A percentile compares a stretch with the other conserved stretches of the same genome.
These are phyloP conservation scores for Cladosporium colombiae DNA, from an alignment of 2,329 filamentous ascomycete genomes.

Conservation along the genomic window DNA sequence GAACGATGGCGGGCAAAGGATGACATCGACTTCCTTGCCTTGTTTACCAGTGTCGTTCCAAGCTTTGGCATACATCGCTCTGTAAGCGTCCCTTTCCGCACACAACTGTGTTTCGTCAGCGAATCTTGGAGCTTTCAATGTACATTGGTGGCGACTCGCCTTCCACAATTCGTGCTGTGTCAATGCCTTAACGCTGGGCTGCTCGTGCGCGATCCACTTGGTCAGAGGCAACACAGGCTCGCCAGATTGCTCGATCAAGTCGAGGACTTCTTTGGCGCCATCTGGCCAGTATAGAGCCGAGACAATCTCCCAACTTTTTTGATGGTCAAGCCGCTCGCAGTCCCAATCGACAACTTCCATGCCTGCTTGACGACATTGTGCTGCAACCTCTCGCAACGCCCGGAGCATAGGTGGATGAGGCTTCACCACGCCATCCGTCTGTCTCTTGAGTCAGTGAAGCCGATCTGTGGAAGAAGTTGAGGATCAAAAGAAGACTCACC, in stretches of 20 bases:
- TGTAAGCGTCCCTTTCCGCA: constrained; percentile 4
- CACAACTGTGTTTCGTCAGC: constrained; percentile 6
- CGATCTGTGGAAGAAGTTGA: neutral
- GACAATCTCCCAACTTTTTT: constrained; percentile 51
- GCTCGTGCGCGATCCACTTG: constrained; percentile 59
- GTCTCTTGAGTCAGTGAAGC: neutral
- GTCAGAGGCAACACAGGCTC: constrained; percentile 62
- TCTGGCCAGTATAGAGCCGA: constrained; percentile 60
- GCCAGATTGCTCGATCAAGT: constrained; percentile 53
- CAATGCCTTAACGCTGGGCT: constrained; percentile 51
- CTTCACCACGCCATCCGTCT: constrained; percentile 61
- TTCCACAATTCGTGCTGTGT: constrained; percentile 45
- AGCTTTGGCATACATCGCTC: constrained; percentile 14
- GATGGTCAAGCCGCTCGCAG: constrained; percentile 48
- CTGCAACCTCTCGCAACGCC: constrained; percentile 45
- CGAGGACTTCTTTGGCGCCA: constrained; percentile 55
- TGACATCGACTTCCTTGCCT: constrained; percentile 54
- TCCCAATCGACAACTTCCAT: constrained; percentile 56
- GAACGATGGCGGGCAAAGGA: constrained; percentile 62
- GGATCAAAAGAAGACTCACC: constrained; percentile 25
- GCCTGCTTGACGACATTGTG: constrained; percentile 39
- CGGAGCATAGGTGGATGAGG: constrained; percentile 67
- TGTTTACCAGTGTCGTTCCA: constrained; percentile 15
- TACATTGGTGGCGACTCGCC: neutral
- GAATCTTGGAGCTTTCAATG: neutral